Evolutionary conservation across 257 asterid species (phyloP), one percentile per base, ranked within the genome.

Genomic region (Solanum raphanifolium): DNA sequence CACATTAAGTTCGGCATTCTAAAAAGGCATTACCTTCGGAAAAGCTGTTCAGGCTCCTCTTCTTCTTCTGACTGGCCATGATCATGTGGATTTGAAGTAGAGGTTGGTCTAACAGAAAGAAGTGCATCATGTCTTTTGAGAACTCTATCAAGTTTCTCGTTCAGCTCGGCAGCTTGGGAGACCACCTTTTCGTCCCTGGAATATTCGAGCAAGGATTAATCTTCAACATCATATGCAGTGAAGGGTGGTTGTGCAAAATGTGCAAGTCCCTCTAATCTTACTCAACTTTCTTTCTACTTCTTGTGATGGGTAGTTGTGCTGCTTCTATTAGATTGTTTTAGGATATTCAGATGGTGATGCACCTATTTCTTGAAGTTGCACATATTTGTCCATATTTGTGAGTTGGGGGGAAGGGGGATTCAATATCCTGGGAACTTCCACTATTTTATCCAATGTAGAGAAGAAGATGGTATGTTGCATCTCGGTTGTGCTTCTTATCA

Each of bases 11-110:
- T 2, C 0, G 84, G 36, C 62, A 79, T 81, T 81, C 68, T 81
- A 81, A 81, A 18, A 29, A 46, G 41, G 68, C 20, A 23, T 23
- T 88, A 95, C 99, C 99, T 93, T 88, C 97, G 92, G 87, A 90
- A 94, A 75, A 95, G 96, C 84, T 95, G 98, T 87, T 97, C 98
- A 41, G 95, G 92, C 85, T 94, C 99, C 91, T 96, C 98, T 86
- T 93, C 98, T 89, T 94, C 98, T 86, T 91, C 98, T 12, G 89
- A 92, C 60, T 86, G 90, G 29, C 81, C 93, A 87, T 89, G 94
- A 90, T 88, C 39, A 66, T 89, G 86, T 86, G 92, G 94, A 90
- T 92, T 87, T 85, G 98, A 90, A 2, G 86, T 88, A 74, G 96
- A 87, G 87, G 91, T 93, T 68, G 93, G 91, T 87, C 93, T 89